These are phyloP conservation scores for Coelastrella sp. DNA, from an alignment of 139 green algal species.

Conservation along the genomic window DNA sequence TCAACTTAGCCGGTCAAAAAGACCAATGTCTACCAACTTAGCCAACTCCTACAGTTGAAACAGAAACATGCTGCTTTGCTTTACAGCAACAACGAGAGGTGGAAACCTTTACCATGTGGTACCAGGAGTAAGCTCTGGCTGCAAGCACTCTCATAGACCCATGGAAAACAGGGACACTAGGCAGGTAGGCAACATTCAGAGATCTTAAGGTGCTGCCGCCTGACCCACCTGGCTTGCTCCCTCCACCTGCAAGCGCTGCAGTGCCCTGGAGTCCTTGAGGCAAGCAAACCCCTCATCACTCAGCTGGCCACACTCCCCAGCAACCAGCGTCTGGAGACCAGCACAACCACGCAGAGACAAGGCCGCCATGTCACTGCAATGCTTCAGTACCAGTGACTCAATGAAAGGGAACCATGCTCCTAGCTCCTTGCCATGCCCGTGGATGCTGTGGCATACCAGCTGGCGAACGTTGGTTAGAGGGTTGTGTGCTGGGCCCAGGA, in stretches of 20 bases:
- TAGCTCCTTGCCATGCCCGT: conserved; percentile 17
- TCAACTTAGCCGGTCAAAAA: no score
- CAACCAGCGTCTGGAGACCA: conserved; percentile 16
- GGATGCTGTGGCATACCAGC: conserved; percentile 28
- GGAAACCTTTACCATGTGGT: no score
- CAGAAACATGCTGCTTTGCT: not conserved
- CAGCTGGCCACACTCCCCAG: conserved; percentile 22
- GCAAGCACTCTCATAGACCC: no score
- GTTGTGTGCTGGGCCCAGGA: conserved; percentile 29
- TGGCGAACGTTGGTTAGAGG: not conserved
- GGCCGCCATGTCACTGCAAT: conserved; percentile 20
- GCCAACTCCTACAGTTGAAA: not conserved
- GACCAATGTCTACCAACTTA: no score
- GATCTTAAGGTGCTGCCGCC: not conserved
- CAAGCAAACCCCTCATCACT: conserved; percentile 30
- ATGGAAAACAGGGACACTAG: no score
- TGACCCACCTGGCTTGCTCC: conserved; percentile 16
- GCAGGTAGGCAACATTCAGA: no score
- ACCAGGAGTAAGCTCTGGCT: no score
- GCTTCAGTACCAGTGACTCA: not conserved
- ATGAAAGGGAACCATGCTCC: conserved; percentile 13
- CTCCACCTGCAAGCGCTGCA: conserved; percentile 30
- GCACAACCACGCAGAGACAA: conserved; percentile 21
- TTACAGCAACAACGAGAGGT: no score
- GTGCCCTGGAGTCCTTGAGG: not conserved